A percentile compares a stretch with the other conserved stretches of the same genome.
phyloP scores from a whole-genome alignment of 331 rosid genomes.

The Malus hybrid region DNA sequence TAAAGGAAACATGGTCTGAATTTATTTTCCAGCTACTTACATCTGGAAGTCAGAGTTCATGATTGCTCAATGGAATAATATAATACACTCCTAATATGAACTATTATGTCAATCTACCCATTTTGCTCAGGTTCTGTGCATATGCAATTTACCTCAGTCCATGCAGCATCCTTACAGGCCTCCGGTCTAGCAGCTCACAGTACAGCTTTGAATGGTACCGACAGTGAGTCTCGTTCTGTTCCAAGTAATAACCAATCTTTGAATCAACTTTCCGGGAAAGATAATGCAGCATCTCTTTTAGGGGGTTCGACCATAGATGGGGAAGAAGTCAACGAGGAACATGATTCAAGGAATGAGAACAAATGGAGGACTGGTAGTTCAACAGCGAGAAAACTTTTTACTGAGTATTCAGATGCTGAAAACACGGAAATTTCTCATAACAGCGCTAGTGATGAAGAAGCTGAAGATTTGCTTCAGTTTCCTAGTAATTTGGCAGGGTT shows the following conservation, averaged over 20 bases:
- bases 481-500: slow-evolving; percentile 49
- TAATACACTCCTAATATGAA: background rate
- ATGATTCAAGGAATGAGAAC: slow-evolving; percentile 17
- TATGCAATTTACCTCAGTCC: slow-evolving; percentile 42
- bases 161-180: slow-evolving; percentile 40
- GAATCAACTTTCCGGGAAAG: slow-evolving; percentile 20
- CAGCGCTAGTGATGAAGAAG: slow-evolving; percentile 19
- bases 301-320: slow-evolving; percentile 23
- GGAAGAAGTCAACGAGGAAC: slow-evolving; percentile 23
- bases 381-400: slow-evolving; percentile 70
- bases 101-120: background rate
- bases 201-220: slow-evolving; percentile 19
- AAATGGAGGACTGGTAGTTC: slow-evolving; percentile 36
- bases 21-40: background rate
- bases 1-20: background rate
- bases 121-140: slow-evolving; percentile 40
- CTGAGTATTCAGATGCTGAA: slow-evolving; percentile 35
- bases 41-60: background rate
- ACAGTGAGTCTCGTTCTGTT: slow-evolving; percentile 21
- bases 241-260: slow-evolving; percentile 11
- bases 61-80: background rate
- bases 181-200: slow-evolving; percentile 51
- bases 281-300: slow-evolving; percentile 15
- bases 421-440: slow-evolving; percentile 20
- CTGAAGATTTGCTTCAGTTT: slow-evolving; percentile 25